phyloP scores from a whole-genome alignment of 2,329 filamentous ascomycete species.

The Arthroderma sp. region DNA sequence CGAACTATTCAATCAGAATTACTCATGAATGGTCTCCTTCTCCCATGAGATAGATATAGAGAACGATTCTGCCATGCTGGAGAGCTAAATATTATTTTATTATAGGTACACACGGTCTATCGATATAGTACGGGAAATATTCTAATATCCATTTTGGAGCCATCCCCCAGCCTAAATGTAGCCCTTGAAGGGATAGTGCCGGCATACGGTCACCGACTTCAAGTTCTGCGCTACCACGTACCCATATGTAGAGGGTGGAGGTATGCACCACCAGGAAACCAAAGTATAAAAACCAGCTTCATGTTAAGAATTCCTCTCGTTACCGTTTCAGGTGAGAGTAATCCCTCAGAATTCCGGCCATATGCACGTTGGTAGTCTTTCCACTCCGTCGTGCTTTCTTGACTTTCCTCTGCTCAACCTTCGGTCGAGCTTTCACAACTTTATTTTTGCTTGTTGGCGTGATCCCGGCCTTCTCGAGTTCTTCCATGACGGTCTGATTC shows the following conservation, averaged over 20 bases:
- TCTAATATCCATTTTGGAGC: too few species aligned
- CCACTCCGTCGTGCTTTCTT: conserved; percentile 61
- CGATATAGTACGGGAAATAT: too few species aligned
- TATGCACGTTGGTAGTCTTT: conserved; percentile 79
- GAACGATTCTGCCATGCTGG: too few species aligned
- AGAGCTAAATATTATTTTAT: too few species aligned
- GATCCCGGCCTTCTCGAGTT: conserved; percentile 63
- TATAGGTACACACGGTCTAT: too few species aligned
- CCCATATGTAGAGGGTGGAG: neutral
- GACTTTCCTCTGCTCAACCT: conserved; percentile 53
- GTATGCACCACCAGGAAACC: neutral
- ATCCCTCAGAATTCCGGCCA: conserved; percentile 69
- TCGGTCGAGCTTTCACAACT: conserved; percentile 43
- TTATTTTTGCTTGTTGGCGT: conserved; percentile 76
- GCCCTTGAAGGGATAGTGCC: too few species aligned
- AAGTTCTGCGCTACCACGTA: too few species aligned
- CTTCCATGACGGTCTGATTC: conserved; percentile 61
- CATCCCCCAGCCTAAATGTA: too few species aligned
- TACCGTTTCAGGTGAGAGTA: conserved; percentile 40
- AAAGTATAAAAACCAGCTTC: neutral
- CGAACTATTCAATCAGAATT: too few species aligned
- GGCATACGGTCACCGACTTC: too few species aligned
- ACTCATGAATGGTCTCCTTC: too few species aligned
- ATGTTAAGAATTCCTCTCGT: neutral
- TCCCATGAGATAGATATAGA: too few species aligned